Conservation (phyloP, 2,329 filamentous ascomycete species). For the Stachybotrys chlorohalonatus region DNA sequence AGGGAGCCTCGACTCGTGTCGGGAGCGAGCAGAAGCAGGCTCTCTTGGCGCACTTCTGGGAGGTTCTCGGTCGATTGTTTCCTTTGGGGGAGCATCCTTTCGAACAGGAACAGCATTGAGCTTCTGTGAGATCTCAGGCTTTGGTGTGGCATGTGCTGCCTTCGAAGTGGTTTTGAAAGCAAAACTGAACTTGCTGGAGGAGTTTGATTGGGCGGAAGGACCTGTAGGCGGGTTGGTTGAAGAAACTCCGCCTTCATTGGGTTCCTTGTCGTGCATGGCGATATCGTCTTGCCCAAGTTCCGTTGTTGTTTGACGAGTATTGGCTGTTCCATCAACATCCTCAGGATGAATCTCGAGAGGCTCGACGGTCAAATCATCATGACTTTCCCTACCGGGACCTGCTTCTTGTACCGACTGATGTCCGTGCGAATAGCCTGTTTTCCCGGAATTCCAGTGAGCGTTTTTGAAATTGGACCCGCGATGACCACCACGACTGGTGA, state of each 20-base stretch:
- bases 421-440: slow-evolving; percentile 10
- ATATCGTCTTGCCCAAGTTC: slow-evolving; percentile 4
- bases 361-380: slow-evolving; percentile 5
- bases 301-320: slow-evolving; percentile 16
- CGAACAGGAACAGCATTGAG: slow-evolving; percentile 54
- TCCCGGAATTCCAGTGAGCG: slow-evolving; percentile 57
- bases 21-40: slow-evolving; percentile 38
- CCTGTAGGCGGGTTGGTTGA: slow-evolving; percentile 45
- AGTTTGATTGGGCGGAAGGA: slow-evolving; percentile 37
- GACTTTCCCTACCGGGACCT: slow-evolving; percentile 9
- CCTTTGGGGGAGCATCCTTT: slow-evolving; percentile 16
- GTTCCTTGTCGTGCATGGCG: slow-evolving; percentile 28
- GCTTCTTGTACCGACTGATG: slow-evolving; percentile 6
- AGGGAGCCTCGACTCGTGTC: slow-evolving; percentile 22
- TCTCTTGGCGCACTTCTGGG: slow-evolving; percentile 43
- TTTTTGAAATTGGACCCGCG: slow-evolving; percentile 57
- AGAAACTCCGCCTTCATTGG: slow-evolving; percentile 39
- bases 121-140: slow-evolving; percentile 58
- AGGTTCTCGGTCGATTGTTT: slow-evolving; percentile 34
- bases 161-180: slow-evolving; percentile 74
- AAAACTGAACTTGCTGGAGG: slow-evolving; percentile 75
- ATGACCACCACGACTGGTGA: slow-evolving; percentile 39
- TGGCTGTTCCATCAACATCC: slow-evolving; percentile 8
- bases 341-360: slow-evolving; percentile 7
- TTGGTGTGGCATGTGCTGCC: slow-evolving; percentile 44